Evolutionary conservation across 345 rosid genomes (phyloP).

Genomic region (Pseudoturritis turrita): DNA sequence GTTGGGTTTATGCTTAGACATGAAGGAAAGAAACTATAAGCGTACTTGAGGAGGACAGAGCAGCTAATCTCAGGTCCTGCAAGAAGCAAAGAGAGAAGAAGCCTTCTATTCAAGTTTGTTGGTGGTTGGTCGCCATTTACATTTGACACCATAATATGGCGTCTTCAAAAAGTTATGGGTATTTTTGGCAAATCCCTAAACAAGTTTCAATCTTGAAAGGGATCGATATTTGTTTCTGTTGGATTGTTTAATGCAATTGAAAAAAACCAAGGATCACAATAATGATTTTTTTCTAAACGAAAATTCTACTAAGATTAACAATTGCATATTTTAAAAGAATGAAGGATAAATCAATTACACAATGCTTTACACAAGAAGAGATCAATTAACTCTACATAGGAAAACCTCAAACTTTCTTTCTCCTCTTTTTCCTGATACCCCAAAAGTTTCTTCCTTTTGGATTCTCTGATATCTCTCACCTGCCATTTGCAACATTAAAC

Average conservation of each 20-base stretch:
- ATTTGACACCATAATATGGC: too few species aligned
- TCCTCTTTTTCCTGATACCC: background rate
- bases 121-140: conserved; percentile 15
- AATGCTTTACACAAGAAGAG: conserved; percentile 23
- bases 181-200: background rate
- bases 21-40: conserved; percentile 9
- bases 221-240: too few species aligned
- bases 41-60: conserved; percentile 13
- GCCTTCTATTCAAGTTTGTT: conserved; percentile 18
- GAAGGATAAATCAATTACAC: background rate
- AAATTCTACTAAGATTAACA: background rate
- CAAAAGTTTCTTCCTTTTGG: conserved; percentile 15
- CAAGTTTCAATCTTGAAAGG: background rate
- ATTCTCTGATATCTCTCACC: conserved; percentile 5
- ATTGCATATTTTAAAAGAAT: background rate
- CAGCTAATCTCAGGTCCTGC: conserved; percentile 19
- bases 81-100: conserved; percentile 16
- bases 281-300: background rate
- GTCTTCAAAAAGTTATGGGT: too few species aligned
- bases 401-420: background rate
- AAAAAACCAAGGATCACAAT: too few species aligned
- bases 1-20: conserved; percentile 26
- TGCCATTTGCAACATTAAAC: conserved; percentile 24
- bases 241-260: too few species aligned
- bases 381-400: conserved; percentile 1